Evolutionary conservation across 768 basidiomycete species (phyloP), one percentile per base, ranked within the genome.

Genomic region (Russula emetica): DNA sequence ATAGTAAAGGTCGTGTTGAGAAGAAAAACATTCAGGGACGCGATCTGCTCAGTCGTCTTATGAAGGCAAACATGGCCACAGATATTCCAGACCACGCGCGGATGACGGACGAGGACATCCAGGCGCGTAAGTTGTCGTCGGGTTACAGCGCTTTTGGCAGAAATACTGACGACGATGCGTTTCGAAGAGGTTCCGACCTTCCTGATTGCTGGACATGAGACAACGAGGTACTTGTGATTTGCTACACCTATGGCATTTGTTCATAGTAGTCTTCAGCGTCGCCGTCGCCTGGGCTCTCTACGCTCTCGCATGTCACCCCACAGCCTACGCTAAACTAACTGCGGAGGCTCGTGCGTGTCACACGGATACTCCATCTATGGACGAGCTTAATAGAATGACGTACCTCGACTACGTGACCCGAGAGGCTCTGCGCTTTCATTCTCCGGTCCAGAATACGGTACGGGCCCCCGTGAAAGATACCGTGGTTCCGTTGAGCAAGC

Each of bases 341-440:
- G 77, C 82, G 1, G 88, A 91, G 69, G 75, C 87, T 1, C 72
- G 82, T 9, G 69, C 74, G 0, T 74, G 85, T 13, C 69, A 77
- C 0, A 84, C 82, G 0, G 83, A 87, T 11, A 81, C 74, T 0
- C 87, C 88, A 3, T 78, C 80, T 4, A 88, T 90, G 84, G 88
- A 91, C 36, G 80, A 85, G 36, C 78, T 92, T 1, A 80, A 82
- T 61, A 76, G 79, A 4, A 76, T 93, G 3, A 80, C 85, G 0
- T 90, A 87, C 69, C 82, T 92, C n/a, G 90, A 69, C 42, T 47
- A 54, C 24, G 62, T 69, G 13, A 44, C 22, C 10, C 59, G 66
- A 3, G 68, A 69, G 36, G 47, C 47, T 44, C 56, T 69, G 16
- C 66, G 68, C 24, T 51, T 69, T 7, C 11, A 64, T 52, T 18